phyloP scores from a whole-genome alignment of 2,329 filamentous ascomycete species.

The Alternaria arborescens region DNA sequence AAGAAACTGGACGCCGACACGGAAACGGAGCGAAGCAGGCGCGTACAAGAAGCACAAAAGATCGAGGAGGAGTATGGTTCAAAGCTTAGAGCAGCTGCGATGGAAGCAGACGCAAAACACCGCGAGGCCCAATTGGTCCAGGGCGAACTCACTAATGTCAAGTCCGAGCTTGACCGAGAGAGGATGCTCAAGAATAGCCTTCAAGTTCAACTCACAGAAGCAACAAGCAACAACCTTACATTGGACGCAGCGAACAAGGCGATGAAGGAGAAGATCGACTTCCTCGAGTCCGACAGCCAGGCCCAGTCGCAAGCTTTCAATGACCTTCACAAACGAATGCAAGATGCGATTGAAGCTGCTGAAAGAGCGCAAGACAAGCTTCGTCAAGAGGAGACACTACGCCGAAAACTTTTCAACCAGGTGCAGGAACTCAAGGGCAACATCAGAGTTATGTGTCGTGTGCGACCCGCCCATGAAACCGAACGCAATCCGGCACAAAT shows the following conservation, averaged over 20 bases:
- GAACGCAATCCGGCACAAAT: conserved; percentile 75
- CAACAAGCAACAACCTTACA: conserved; percentile 54
- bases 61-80: conserved; percentile 63
- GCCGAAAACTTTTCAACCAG: conserved; percentile 93
- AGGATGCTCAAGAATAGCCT: conserved; percentile 66
- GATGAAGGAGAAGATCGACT: conserved; percentile 82
- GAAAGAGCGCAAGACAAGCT: conserved; percentile 80
- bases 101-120: conserved; percentile 63
- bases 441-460: conserved; percentile 96
- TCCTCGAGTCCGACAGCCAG: conserved; percentile 88
- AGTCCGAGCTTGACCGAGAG: conserved; percentile 62
- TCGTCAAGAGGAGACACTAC: conserved; percentile 87
- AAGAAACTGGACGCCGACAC: conserved; percentile 70
- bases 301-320: conserved; percentile 88
- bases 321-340: conserved; percentile 79
- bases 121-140: conserved; percentile 61
- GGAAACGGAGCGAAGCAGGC: conserved; percentile 69
- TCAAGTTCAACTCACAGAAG: conserved; percentile 61
- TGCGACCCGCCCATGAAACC: conserved; percentile 74
- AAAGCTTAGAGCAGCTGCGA: conserved; percentile 69
- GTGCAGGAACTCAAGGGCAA: conserved; percentile 98
- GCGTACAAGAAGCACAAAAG: conserved; percentile 71
- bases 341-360: conserved; percentile 75
- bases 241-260: conserved; percentile 79
- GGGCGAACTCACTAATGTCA: conserved; percentile 60